These are phyloP conservation scores for Microdochium paspali DNA, from an alignment of 2,329 filamentous ascomycete genomes.

Conservation along the genomic window DNA sequence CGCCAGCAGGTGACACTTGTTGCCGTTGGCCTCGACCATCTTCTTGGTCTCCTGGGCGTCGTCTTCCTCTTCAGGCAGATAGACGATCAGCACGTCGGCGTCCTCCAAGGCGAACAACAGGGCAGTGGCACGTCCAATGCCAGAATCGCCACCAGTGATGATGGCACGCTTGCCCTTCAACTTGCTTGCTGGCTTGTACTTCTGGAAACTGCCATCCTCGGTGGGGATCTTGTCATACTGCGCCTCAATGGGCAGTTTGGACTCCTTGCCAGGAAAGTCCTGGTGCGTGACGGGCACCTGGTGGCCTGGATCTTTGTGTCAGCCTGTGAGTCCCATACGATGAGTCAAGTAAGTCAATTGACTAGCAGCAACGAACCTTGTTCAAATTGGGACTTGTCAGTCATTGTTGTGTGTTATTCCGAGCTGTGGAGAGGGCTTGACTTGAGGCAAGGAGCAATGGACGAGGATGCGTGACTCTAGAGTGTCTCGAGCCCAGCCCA, in stretches of 20 bases:
- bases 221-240: conserved; percentile 58
- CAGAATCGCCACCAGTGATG: conserved; percentile 74
- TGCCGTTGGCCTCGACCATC: conserved; percentile 56
- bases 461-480: background rate
- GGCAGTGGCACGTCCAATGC: conserved; percentile 68
- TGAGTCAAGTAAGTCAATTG: background rate
- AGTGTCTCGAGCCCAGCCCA: background rate
- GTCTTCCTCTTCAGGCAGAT: conserved; percentile 65
- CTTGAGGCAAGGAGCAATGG: background rate
- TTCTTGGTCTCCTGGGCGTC: conserved; percentile 69
- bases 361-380: conserved; percentile 4
- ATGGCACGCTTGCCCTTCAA: conserved; percentile 65
- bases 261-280: conserved; percentile 31
- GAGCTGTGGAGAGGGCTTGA: background rate
- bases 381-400: conserved; percentile 9
- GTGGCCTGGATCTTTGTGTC: too few species aligned
- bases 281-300: conserved; percentile 29
- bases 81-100: conserved; percentile 62
- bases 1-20: conserved; percentile 53
- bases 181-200: conserved; percentile 69
- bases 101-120: conserved; percentile 77
- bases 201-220: conserved; percentile 55
- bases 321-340: too few species aligned
- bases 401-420: background rate
- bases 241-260: conserved; percentile 44